phyloP scores from a whole-genome alignment of 345 rosid species.

The Schrenkiella parvula region DNA sequence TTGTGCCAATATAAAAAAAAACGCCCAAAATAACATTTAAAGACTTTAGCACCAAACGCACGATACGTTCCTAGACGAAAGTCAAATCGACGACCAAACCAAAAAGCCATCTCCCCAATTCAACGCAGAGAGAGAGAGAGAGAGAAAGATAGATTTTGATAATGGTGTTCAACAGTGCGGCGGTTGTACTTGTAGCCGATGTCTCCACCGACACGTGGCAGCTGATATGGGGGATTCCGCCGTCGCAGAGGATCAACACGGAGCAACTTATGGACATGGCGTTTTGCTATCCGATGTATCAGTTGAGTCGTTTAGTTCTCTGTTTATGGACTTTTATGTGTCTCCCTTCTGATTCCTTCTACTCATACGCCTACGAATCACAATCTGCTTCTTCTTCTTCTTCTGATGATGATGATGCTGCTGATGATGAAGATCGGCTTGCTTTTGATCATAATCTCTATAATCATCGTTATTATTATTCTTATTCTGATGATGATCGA shows the following conservation, averaged over 20 bases:
- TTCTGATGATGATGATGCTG: conserved; percentile 13
- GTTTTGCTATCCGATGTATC: conserved; percentile 50
- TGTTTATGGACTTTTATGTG: conserved; percentile 75
- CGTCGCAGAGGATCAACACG: conserved; percentile 46
- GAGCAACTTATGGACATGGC: conserved; percentile 60
- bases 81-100: conserved; percentile 18
- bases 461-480: conserved; percentile 19
- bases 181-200: conserved; percentile 45
- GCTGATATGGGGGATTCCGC: conserved; percentile 41
- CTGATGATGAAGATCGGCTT: conserved; percentile 24
- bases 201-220: conserved; percentile 60
- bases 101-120: background rate
- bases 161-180: conserved; percentile 60
- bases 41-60: background rate
- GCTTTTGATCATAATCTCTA: conserved; percentile 17
- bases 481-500: conserved; percentile 19
- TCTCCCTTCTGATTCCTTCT: conserved; percentile 57
- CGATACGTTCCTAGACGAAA: conserved; percentile 17
- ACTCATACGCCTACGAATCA: conserved; percentile 36
- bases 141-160: conserved; percentile 1
- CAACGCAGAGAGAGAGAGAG: background rate
- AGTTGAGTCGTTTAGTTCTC: conserved; percentile 54
- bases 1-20: background rate
- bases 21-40: background rate
- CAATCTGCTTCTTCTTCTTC: conserved; percentile 28